These are phyloP conservation scores for Oryza officinalis DNA, from an alignment of 176 grass and related monocot genomes.

Conservation along the genomic window DNA sequence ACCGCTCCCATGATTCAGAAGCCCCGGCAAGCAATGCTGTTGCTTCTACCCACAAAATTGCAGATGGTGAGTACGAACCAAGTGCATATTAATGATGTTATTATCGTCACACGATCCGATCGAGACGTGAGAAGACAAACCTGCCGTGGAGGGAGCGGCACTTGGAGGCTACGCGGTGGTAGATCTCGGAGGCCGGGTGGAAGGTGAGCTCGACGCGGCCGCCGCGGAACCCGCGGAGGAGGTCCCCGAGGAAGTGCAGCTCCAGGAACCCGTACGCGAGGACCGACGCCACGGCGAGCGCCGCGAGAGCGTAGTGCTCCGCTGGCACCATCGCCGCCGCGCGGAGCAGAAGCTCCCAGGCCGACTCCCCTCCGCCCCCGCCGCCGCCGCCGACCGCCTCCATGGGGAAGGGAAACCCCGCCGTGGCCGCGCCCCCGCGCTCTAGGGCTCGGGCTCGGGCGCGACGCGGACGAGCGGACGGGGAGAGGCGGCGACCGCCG, in stretches of 20 bases:
- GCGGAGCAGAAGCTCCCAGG: slow-evolving; percentile 55
- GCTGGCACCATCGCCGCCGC: slow-evolving; percentile 48
- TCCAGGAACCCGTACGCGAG: slow-evolving; percentile 79
- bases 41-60: not conserved
- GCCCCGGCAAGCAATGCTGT: not conserved
- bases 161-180: slow-evolving; percentile 74
- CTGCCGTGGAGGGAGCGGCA: slow-evolving; percentile 84
- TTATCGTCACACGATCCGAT: not conserved
- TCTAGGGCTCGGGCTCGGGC: not conserved
- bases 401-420: not conserved
- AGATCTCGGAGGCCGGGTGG: slow-evolving; percentile 76
- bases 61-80: not conserved
- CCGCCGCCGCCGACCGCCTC: slow-evolving; percentile 8
- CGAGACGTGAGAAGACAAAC: slow-evolving; percentile 33
- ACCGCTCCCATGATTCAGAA: not conserved
- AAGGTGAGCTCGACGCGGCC: slow-evolving; percentile 76
- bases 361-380: slow-evolving; percentile 29
- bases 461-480: not conserved
- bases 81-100: not conserved
- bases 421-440: not conserved
- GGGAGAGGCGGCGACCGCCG: no score
- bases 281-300: slow-evolving; percentile 28
- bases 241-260: slow-evolving; percentile 67
- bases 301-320: slow-evolving; percentile 56
- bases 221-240: slow-evolving; percentile 68